These are phyloP conservation scores for Sclerotinia trifoliorum DNA, from an alignment of 2,329 filamentous ascomycete species.

Conservation along the genomic window DNA sequence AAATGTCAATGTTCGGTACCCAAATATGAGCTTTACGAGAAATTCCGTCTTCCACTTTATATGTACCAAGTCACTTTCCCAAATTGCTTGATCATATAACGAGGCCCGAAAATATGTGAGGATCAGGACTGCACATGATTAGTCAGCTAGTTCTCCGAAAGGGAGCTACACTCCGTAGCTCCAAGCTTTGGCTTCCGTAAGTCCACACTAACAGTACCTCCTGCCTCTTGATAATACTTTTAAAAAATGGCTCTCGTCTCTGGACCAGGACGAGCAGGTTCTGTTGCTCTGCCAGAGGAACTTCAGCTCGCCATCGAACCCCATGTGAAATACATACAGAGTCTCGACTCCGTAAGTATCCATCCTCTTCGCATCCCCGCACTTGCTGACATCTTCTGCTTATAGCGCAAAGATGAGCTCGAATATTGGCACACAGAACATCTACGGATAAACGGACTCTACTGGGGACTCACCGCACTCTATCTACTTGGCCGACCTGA, in stretches of 20 bases:
- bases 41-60: no score
- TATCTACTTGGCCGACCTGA: constrained; percentile 80
- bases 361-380: constrained; percentile 28
- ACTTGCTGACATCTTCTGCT: constrained; percentile 38
- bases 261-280: constrained; percentile 37
- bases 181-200: not conserved
- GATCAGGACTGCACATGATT: not conserved
- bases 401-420: constrained; percentile 81
- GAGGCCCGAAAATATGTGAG: not conserved
- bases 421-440: constrained; percentile 99
- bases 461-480: constrained; percentile 90
- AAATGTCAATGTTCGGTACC: not conserved
- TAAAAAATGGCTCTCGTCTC: constrained; percentile 39
- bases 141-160: not conserved
- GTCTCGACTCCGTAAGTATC: constrained; percentile 73
- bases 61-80: no score
- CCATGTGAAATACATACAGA: constrained; percentile 91
- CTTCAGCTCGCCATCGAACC: constrained; percentile 43
- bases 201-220: not conserved
- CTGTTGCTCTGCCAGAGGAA: constrained; percentile 34
- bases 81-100: not conserved
- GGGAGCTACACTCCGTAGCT: not conserved
- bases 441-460: constrained; percentile 89
- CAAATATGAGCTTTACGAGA: not conserved
- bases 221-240: not conserved